These are phyloP conservation scores for Fusarium anthophilum DNA, from an alignment of 2,329 filamentous ascomycete species.

Conservation along the genomic window DNA sequence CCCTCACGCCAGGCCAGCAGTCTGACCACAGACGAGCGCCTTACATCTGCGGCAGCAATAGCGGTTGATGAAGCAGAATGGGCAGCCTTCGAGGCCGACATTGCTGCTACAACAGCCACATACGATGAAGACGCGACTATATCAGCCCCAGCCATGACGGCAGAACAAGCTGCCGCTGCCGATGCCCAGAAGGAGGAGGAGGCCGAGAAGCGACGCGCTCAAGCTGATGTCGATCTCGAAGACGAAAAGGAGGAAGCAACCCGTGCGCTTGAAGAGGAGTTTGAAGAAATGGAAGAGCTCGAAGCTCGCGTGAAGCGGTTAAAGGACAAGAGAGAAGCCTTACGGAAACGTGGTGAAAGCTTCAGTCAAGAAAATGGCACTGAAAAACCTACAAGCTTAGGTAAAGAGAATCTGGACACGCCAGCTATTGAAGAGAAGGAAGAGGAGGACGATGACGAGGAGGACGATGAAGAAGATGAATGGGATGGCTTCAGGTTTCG, in stretches of 20 bases:
- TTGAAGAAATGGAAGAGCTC: conserved; percentile 84
- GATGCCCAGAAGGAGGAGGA: conserved; percentile 60
- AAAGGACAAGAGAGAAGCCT: conserved; percentile 75
- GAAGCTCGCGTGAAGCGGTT: conserved; percentile 75
- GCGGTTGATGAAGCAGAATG: conserved; percentile 78
- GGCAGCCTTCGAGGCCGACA: conserved; percentile 87
- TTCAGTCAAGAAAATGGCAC: conserved; percentile 42
- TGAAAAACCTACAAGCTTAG: conserved; percentile 24
- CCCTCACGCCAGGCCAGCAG: conserved; percentile 42
- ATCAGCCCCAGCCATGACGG: conserved; percentile 73
- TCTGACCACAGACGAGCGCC: conserved; percentile 30
- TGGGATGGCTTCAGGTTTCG: conserved; percentile 69
- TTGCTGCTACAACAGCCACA: conserved; percentile 60
- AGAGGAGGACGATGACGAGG: conserved; percentile 60
- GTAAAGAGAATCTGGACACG: conserved; percentile 45
- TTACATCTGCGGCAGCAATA: conserved; percentile 19
- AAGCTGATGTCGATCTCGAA: conserved; percentile 64
- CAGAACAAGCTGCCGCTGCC: conserved; percentile 68
- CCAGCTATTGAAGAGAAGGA: conserved; percentile 52
- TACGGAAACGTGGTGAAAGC: conserved; percentile 57
- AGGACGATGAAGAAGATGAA: conserved; percentile 61
- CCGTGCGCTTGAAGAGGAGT: conserved; percentile 77
- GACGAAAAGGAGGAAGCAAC: conserved; percentile 81
- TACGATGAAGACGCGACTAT: conserved; percentile 66
- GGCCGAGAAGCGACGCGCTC: conserved; percentile 62